Evolutionary conservation across 2,329 filamentous ascomycete species (phyloP).

Genomic region (Fusarium sp.): DNA sequence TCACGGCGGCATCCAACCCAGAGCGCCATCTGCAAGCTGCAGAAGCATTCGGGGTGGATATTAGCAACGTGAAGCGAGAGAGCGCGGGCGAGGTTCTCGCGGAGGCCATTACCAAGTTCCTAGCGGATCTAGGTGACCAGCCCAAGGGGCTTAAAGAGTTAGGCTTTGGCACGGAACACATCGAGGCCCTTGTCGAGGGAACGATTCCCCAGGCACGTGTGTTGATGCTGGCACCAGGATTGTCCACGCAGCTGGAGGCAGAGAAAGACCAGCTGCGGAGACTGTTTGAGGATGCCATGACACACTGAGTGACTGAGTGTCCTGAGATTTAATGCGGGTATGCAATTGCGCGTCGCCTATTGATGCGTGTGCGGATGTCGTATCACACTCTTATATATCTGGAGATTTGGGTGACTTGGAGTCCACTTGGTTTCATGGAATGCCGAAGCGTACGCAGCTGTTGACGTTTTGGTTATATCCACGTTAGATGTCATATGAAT

Average conservation of each 20-base stretch:
- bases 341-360: constrained; percentile 35
- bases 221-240: constrained; percentile 87
- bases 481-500: neutral
- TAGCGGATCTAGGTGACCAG: constrained; percentile 88
- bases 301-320: constrained; percentile 52
- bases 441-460: neutral
- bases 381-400: constrained; percentile 25
- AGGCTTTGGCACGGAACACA: constrained; percentile 80
- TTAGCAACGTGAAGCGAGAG: constrained; percentile 87
- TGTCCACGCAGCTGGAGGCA: constrained; percentile 76
- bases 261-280: constrained; percentile 79
- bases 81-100: constrained; percentile 89
- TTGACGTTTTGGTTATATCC: neutral
- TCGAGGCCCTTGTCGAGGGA: constrained; percentile 90
- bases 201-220: constrained; percentile 94
- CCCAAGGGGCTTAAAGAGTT: constrained; percentile 86
- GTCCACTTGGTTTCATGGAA: constrained; percentile 7
- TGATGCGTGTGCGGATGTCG: constrained; percentile 12
- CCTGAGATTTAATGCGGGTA: constrained; percentile 27
- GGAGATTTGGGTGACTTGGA: constrained; percentile 2
- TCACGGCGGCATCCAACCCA: constrained; percentile 91
- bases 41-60: constrained; percentile 90
- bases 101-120: constrained; percentile 85
- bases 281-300: constrained; percentile 74
- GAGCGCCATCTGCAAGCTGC: constrained; percentile 91